Conservation (phyloP, 2,329 filamentous ascomycete species). For the Cladosporium sp. region DNA sequence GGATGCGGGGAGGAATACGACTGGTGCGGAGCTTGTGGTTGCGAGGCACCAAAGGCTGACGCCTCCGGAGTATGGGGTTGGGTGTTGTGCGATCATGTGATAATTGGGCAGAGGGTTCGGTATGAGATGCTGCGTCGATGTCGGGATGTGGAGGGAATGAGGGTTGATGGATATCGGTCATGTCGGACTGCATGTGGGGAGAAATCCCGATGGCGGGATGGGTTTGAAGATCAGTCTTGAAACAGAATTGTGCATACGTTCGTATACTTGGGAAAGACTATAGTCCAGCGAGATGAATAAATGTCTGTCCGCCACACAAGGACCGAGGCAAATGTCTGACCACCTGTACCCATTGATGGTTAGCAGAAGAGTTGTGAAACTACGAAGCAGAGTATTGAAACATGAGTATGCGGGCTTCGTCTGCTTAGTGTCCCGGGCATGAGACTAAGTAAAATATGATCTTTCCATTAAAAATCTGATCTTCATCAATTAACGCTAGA, state of each 20-base stretch:
- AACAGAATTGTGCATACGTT: too few relatives aligned
- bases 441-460: too few relatives aligned
- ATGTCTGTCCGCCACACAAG: not conserved
- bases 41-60: conserved; percentile 20
- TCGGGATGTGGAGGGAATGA: conserved; percentile 8
- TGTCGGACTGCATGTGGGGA: too few relatives aligned
- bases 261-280: too few relatives aligned
- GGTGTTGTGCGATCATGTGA: conserved; percentile 20
- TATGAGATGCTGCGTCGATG: not conserved
- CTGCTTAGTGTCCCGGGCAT: too few relatives aligned
- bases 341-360: not conserved
- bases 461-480: not conserved
- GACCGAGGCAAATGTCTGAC: not conserved
- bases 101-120: not conserved
- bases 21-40: conserved; percentile 22
- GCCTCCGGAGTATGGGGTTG: conserved; percentile 14
- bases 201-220: too few relatives aligned
- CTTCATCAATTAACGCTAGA: conserved; percentile 14
- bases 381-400: too few relatives aligned
- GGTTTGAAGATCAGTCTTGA: too few relatives aligned
- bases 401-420: too few relatives aligned
- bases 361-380: too few relatives aligned
- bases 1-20: conserved; percentile 20
- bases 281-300: too few relatives aligned
- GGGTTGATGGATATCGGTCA: too few relatives aligned